Percentiles rank a stretch among this genome's conserved stretches.
Evolutionary conservation across 192 early-diverging fungal genomes (phyloP).

Genomic region (Funneliformis mosseae): DNA sequence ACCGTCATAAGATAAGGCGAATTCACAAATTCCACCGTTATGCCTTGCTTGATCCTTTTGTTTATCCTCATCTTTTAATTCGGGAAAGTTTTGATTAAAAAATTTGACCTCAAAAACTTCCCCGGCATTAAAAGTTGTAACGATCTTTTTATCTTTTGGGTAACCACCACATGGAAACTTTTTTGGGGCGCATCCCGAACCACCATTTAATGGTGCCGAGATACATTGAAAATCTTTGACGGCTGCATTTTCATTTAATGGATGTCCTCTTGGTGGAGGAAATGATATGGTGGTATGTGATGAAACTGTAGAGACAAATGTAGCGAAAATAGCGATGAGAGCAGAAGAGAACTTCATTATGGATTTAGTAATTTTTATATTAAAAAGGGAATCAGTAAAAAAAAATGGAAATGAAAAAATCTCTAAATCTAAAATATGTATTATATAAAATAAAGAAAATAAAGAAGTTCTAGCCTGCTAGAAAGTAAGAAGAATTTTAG

Average conservation of each 20-base stretch:
- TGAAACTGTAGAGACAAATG: slow-evolving; percentile 32
- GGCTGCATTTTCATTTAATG: slow-evolving; percentile 27
- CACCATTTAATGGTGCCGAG: slow-evolving; percentile 23
- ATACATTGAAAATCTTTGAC: slow-evolving; percentile 4
- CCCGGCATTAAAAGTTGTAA: slow-evolving; percentile 53
- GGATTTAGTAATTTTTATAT: not conserved
- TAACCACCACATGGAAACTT: slow-evolving; percentile 47
- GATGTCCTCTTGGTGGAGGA: slow-evolving; percentile 41
- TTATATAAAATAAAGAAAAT: not conserved
- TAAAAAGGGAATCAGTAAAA: not conserved
- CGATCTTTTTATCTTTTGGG: slow-evolving; percentile 34
- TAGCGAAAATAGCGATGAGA: not conserved
- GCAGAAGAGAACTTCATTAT: slow-evolving; percentile 14
- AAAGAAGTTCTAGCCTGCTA: not conserved
- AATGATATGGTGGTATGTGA: slow-evolving; percentile 43
- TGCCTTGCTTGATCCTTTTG: slow-evolving; percentile 52
- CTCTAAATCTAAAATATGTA: not conserved
- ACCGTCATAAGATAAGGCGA: slow-evolving; percentile 65
- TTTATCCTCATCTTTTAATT: not conserved
- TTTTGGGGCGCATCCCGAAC: slow-evolving; percentile 14
- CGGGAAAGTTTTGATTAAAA: slow-evolving; percentile 40
- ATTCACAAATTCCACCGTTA: slow-evolving; percentile 71
- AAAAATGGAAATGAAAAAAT: not conserved
- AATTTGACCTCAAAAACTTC: slow-evolving; percentile 51
- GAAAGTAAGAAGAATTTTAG: not conserved